phyloP scores from a whole-genome alignment of 768 basidiomycete species.

The Trametes sanguinea region DNA sequence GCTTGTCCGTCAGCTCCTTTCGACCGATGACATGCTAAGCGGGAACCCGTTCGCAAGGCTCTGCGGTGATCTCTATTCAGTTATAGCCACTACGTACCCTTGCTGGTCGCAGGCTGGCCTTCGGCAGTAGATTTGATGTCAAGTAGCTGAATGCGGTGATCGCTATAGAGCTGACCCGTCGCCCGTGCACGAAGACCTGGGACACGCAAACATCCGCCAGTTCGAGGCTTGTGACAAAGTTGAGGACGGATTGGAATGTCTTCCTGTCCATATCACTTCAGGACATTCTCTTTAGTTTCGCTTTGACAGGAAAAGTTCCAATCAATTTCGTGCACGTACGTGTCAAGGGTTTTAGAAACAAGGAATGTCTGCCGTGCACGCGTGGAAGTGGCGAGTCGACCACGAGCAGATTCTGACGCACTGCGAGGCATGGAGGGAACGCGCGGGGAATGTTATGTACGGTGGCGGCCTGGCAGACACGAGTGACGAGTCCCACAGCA shows the following conservation, averaged over 20 bases:
- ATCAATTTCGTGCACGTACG: no score
- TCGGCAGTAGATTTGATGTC: constrained; percentile 90
- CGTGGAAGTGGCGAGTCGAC: no score
- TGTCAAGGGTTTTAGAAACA: no score
- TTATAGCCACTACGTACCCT: background rate
- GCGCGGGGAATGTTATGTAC: constrained; percentile 12
- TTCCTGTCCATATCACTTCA: no score
- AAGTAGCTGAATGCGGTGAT: background rate
- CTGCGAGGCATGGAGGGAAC: background rate
- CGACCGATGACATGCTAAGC: constrained; percentile 79
- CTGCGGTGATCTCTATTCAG: constrained; percentile 34
- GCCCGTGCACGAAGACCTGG: no score
- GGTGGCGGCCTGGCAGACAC: constrained; percentile 12
- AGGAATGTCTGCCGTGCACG: no score
- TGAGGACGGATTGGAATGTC: no score
- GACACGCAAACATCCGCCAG: no score
- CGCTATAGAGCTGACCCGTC: background rate
- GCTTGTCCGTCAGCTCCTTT: constrained; percentile 77
- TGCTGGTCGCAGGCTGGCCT: constrained; percentile 46
- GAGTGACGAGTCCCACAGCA: constrained; percentile 8
- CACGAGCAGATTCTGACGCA: no score
- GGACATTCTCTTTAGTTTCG: no score
- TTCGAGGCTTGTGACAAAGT: no score
- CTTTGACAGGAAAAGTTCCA: no score
- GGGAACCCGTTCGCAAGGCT: constrained; percentile 94